A percentile compares a stretch with the other conserved stretches of the same genome.
These are phyloP conservation scores for Psilocybe azurescens DNA, from an alignment of 768 basidiomycete species.

Conservation along the genomic window DNA sequence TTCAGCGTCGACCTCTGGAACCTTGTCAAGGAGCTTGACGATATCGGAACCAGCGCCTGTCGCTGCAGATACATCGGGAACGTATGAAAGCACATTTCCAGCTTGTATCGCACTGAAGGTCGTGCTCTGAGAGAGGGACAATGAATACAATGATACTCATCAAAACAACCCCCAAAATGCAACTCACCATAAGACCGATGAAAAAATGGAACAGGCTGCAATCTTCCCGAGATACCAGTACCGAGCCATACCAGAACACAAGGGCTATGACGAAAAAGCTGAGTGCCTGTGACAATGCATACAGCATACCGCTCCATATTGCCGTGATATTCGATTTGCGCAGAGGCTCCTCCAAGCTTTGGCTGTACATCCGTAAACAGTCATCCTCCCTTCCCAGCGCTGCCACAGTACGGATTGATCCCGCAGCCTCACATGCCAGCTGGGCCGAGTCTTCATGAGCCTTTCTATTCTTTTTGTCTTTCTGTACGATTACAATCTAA, in stretches of 20 bases:
- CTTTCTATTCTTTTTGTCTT: conserved; percentile 82
- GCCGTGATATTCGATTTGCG: conserved; percentile 66
- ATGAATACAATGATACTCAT: background rate
- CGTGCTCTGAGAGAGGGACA: conserved; percentile 51
- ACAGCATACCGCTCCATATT: conserved; percentile 68
- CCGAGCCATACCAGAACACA: conserved; percentile 78
- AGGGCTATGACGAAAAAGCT: conserved; percentile 85
- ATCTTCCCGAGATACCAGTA: conserved; percentile 59
- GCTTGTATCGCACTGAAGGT: conserved; percentile 87
- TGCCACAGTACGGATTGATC: conserved; percentile 89
- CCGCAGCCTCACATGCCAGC: conserved; percentile 90
- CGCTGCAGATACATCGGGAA: conserved; percentile 89
- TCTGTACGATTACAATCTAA: conserved; percentile 83
- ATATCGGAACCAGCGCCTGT: conserved; percentile 78
- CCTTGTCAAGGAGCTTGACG: conserved; percentile 74
- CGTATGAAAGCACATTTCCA: conserved; percentile 82
- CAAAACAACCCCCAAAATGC: background rate
- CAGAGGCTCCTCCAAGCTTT: conserved; percentile 76
- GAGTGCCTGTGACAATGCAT: conserved; percentile 74
- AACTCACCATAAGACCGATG: conserved; percentile 76
- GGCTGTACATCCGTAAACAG: conserved; percentile 68
- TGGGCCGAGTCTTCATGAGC: conserved; percentile 85
- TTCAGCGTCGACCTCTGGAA: conserved; percentile 82
- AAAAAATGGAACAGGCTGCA: conserved; percentile 74
- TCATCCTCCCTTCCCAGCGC: conserved; percentile 86